Conservation (phyloP, 2,329 filamentous ascomycete species). For the Myriosclerotinia curreyana region DNA sequence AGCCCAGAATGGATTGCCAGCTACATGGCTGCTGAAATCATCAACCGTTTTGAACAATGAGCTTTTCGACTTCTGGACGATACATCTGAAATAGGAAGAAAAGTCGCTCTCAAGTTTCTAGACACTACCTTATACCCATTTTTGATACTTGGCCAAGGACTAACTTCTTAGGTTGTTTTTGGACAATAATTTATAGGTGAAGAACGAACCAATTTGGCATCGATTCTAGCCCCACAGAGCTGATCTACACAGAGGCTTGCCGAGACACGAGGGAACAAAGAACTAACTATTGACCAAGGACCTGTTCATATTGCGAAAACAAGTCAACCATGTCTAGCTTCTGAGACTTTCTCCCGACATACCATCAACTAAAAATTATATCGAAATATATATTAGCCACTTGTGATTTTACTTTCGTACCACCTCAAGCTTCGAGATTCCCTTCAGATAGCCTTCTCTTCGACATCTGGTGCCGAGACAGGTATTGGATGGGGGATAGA, state of each 20-base stretch:
- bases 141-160: background rate
- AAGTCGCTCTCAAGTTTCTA: background rate
- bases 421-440: background rate
- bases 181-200: background rate
- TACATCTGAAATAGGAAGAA: background rate
- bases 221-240: background rate
- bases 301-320: background rate
- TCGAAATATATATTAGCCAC: background rate
- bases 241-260: background rate
- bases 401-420: background rate
- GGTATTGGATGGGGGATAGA: background rate
- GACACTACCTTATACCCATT: background rate
- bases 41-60: background rate
- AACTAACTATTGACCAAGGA: too few relatives aligned
- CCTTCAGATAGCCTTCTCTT: background rate
- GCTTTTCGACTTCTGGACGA: background rate
- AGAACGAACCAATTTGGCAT: background rate
- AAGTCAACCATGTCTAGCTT: background rate
- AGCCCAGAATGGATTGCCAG: background rate
- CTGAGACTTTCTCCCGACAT: background rate
- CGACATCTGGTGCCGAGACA: background rate
- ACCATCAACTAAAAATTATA: background rate
- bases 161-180: background rate
- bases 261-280: constrained; percentile 3
- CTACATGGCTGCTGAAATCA: background rate